Conservation (phyloP, 2,329 filamentous ascomycete species). For the Didymellaceae sp. region DNA sequence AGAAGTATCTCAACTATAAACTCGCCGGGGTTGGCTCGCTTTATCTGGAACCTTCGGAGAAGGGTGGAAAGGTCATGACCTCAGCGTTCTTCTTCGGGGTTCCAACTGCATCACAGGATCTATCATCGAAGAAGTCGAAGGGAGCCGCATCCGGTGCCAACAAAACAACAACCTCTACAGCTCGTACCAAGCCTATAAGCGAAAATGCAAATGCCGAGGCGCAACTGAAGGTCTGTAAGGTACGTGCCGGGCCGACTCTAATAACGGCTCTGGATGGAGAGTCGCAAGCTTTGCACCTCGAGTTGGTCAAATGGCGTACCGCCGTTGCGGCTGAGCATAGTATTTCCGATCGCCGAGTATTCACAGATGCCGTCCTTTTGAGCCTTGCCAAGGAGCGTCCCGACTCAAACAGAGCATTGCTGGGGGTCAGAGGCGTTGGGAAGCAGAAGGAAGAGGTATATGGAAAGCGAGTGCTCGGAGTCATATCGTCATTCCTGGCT, state of each 20-base stretch:
- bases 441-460: slow-evolving; percentile 24
- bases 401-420: slow-evolving; percentile 21
- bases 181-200: neutral
- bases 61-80: slow-evolving; percentile 28
- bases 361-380: slow-evolving; percentile 30
- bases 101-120: slow-evolving; percentile 7
- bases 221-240: neutral
- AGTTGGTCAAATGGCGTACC: slow-evolving; percentile 26
- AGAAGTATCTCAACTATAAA: slow-evolving; percentile 32
- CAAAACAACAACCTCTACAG: neutral
- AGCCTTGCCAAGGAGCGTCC: slow-evolving; percentile 35
- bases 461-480: slow-evolving; percentile 36
- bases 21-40: slow-evolving; percentile 24
- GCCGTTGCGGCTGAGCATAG: slow-evolving; percentile 21
- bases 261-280: slow-evolving; percentile 15
- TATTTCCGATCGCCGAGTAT: slow-evolving; percentile 23
- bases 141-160: neutral
- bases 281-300: slow-evolving; percentile 28
- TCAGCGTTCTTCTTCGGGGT: slow-evolving; percentile 33
- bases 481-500: slow-evolving; percentile 27
- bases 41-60: slow-evolving; percentile 25
- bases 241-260: neutral
- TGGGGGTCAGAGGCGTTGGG: slow-evolving; percentile 37
- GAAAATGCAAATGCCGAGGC: neutral
- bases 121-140: neutral